Evolutionary conservation across 2,329 filamentous ascomycete genomes (phyloP).

Genomic region (Colletotrichum filicis): DNA sequence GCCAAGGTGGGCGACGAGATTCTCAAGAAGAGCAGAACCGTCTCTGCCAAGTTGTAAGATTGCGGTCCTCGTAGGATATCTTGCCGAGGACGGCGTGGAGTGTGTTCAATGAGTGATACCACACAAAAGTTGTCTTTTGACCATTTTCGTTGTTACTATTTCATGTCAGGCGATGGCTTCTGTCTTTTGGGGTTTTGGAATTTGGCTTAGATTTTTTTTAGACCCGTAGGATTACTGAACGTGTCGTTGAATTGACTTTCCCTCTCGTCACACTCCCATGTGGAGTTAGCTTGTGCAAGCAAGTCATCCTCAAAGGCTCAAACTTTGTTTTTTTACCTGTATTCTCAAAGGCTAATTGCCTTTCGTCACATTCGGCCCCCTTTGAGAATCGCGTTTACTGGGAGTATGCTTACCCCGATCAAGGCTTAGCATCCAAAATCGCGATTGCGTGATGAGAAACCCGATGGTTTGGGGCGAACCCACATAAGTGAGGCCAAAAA

Average conservation of each 20-base stretch:
- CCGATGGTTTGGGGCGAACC: neutral
- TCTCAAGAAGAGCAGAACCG: conserved; percentile 57
- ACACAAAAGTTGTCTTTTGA: neutral
- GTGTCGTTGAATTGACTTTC: conserved; percentile 6
- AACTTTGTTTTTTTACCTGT: neutral
- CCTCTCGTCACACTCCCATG: neutral
- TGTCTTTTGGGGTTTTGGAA: neutral
- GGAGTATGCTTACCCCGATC: neutral
- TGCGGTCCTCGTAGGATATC: neutral
- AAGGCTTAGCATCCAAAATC: neutral
- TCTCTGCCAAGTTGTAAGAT: conserved; percentile 56
- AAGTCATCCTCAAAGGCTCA: neutral
- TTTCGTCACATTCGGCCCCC: neutral
- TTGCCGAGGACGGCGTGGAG: neutral
- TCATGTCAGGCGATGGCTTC: neutral
- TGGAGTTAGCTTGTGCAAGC: neutral
- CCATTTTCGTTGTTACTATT: neutral
- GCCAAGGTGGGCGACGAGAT: conserved; percentile 65
- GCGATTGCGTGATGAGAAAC: neutral
- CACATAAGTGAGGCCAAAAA: neutral
- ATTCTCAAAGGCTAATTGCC: neutral
- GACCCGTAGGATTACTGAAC: neutral
- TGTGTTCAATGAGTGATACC: neutral
- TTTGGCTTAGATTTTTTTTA: neutral
- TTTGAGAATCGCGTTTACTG: neutral